These are phyloP conservation scores for Plectranthus barbatus DNA, from an alignment of 257 asterid species.

Conservation along the genomic window DNA sequence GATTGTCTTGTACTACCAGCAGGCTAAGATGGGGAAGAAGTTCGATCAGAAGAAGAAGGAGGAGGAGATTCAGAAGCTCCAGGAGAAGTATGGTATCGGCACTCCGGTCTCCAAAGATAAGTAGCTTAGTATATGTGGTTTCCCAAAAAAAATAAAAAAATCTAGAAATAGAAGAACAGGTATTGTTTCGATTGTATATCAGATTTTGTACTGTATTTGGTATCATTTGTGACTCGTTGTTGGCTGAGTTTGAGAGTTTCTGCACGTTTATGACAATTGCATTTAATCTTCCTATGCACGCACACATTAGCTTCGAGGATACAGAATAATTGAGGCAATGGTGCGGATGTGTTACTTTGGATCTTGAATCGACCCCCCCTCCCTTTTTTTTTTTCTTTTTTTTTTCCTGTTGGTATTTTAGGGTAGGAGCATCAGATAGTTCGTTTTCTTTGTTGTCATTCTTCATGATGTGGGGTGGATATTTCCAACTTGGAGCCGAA, in stretches of 20 bases:
- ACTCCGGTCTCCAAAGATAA: constrained; percentile 54
- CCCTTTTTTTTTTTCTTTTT: too few species aligned
- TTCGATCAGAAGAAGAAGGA: constrained; percentile 90
- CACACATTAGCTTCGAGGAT: not conserved
- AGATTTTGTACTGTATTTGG: not conserved
- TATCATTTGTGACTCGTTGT: not conserved
- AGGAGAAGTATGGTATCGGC: constrained; percentile 72
- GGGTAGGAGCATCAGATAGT: too few species aligned
- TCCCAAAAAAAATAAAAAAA: not conserved
- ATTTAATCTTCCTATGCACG: not conserved
- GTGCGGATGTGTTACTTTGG: too few species aligned
- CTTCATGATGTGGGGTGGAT: not conserved
- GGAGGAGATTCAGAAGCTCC: constrained; percentile 73
- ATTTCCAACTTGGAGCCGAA: not conserved
- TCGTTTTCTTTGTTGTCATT: not conserved
- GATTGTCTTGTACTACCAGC: constrained; percentile 88
- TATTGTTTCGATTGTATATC: not conserved
- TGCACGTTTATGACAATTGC: not conserved
- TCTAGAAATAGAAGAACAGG: not conserved
- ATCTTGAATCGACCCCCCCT: too few species aligned
- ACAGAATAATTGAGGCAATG: too few species aligned
- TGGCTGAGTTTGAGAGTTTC: not conserved
- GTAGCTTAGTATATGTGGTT: constrained; percentile 11
- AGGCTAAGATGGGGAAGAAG: constrained; percentile 91
- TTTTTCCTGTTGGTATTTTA: not conserved